phyloP scores from a whole-genome alignment of 2,329 filamentous ascomycete species.

The Apiospora aurea region DNA sequence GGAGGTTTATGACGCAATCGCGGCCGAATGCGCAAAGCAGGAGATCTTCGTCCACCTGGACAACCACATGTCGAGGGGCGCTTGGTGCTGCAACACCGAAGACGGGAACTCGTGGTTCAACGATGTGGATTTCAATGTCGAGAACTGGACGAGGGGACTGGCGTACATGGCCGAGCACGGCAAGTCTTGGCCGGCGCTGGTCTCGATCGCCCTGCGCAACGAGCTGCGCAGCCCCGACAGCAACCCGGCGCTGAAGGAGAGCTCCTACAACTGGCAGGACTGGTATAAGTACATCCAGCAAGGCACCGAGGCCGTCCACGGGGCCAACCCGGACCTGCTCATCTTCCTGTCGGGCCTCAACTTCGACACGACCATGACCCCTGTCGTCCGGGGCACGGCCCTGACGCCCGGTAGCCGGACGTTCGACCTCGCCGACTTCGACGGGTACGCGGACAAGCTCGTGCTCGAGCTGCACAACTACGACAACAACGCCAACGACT shows the following conservation, averaged over 20 bases:
- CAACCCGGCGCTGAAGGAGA: constrained; percentile 41
- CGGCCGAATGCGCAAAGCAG: constrained; percentile 61
- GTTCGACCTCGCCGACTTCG: constrained; percentile 56
- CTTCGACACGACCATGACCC: constrained; percentile 62
- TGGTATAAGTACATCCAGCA: constrained; percentile 61
- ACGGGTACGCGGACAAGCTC: constrained; percentile 59
- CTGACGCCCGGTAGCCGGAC: constrained; percentile 53
- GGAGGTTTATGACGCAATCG: constrained; percentile 67
- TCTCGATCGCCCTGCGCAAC: constrained; percentile 61
- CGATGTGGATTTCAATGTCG: constrained; percentile 63
- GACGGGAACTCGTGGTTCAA: constrained; percentile 70
- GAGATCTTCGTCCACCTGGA: constrained; percentile 66
- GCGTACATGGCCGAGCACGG: constrained; percentile 66
- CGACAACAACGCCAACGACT: constrained; percentile 56
- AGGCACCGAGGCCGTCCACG: constrained; percentile 57
- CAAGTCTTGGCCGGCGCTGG: constrained; percentile 55
- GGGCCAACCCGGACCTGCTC: constrained; percentile 57
- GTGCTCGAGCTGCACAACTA: constrained; percentile 70
- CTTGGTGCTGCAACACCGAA: constrained; percentile 62
- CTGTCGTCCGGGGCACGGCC: constrained; percentile 56
- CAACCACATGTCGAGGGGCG: constrained; percentile 65
- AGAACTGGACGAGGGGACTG: constrained; percentile 67
- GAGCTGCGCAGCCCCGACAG: constrained; percentile 56
- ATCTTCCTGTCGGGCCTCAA: constrained; percentile 66
- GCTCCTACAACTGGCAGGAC: constrained; percentile 61